A percentile compares a stretch with the other conserved stretches of the same genome.
Conservation (phyloP, 768 basidiomycete species). For the Rhodotorula graminis region DNA sequence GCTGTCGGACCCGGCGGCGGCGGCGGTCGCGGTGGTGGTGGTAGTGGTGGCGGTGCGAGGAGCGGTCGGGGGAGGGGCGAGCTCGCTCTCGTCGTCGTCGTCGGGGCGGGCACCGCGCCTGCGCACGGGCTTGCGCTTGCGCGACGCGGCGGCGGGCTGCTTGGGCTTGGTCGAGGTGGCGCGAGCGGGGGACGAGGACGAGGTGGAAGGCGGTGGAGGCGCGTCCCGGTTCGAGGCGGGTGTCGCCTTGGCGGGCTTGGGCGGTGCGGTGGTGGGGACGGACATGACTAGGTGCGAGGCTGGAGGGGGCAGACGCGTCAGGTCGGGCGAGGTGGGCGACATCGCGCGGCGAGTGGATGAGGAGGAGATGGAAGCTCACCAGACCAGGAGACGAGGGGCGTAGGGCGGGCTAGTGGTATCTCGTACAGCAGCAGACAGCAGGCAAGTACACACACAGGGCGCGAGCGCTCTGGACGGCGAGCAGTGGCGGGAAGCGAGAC, state of each 20-base stretch:
- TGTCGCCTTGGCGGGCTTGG: neutral
- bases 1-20: slow-evolving; percentile 8
- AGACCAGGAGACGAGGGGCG: too few relatives aligned
- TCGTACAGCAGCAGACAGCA: neutral
- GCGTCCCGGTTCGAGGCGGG: neutral
- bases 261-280: neutral
- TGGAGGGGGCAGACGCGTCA: neutral
- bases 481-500: too few relatives aligned
- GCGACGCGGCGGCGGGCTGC: neutral
- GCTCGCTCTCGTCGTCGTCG: slow-evolving; percentile 14
- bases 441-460: neutral
- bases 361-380: neutral
- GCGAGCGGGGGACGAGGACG: neutral
- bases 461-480: too few relatives aligned
- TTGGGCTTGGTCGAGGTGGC: neutral
- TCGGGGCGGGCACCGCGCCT: slow-evolving; percentile 17
- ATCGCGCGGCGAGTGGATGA: neutral
- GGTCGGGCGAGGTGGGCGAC: neutral
- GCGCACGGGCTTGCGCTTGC: slow-evolving; percentile 9
- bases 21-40: too few relatives aligned
- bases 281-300: neutral
- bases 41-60: neutral
- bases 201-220: neutral
- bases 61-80: neutral
- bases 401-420: neutral